Conservation (phyloP, 805 yeast genomes). For the Kazachstania viticola region DNA sequence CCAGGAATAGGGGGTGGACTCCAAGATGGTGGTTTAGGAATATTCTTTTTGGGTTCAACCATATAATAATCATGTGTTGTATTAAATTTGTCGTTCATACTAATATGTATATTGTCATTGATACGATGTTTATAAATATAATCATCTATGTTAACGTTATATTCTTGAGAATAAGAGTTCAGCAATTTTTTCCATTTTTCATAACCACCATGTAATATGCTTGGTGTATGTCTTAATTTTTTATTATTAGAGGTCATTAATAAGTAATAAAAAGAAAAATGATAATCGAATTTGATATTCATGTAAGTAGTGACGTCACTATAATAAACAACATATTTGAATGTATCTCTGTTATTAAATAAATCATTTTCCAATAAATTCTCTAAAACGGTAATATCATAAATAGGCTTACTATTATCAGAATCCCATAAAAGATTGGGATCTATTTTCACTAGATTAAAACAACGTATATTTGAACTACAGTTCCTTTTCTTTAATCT, state of each 20-base stretch:
- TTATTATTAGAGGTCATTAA: conserved; percentile 15
- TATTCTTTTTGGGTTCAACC: not conserved
- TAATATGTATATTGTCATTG: not conserved
- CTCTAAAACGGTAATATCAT: conserved; percentile 23
- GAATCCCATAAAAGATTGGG: conserved; percentile 27
- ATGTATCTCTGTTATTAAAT: conserved; percentile 24
- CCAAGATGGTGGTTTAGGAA: conserved; percentile 9
- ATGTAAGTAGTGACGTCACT: conserved; percentile 28
- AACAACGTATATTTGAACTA: conserved; percentile 29
- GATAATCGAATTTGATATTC: conserved; percentile 23
- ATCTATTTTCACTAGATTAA: conserved; percentile 31
- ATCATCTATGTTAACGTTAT: conserved; percentile 14
- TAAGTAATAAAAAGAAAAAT: conserved; percentile 22
- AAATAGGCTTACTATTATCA: conserved; percentile 20
- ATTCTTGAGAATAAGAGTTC: conserved; percentile 19
- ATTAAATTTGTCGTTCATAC: not conserved
- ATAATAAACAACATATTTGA: conserved; percentile 29
- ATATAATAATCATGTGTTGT: not conserved
- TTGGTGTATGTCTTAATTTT: conserved; percentile 15
- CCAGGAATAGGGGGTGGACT: conserved; percentile 19
- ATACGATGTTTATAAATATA: conserved; percentile 7
- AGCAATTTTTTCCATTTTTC: conserved; percentile 32
- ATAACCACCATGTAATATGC: conserved; percentile 33
- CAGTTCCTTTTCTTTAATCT: conserved; percentile 26
- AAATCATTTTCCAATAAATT: conserved; percentile 15